phyloP scores from a whole-genome alignment of 805 yeast genomes.

The Saturnispora zaruensis region DNA sequence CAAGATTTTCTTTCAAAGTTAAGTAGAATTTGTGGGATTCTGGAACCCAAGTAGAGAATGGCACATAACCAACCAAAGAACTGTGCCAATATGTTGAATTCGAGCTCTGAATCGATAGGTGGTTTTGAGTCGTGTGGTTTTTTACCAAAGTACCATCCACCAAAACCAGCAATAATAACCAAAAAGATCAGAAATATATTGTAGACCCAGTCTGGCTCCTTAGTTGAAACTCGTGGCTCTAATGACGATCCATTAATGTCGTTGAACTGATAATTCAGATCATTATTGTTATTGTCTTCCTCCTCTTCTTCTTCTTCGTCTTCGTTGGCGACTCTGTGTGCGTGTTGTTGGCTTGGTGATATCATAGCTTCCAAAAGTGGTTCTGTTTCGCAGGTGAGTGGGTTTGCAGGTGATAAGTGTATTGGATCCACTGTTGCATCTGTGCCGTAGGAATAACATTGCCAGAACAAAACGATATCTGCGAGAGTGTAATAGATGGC shows the following conservation, averaged over 20 bases:
- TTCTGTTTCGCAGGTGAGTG: slow-evolving; percentile 57
- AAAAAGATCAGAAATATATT: slow-evolving; percentile 47
- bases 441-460: slow-evolving; percentile 72
- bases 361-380: slow-evolving; percentile 50
- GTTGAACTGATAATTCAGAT: slow-evolving; percentile 20
- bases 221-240: background rate
- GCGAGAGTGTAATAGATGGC: slow-evolving; percentile 92
- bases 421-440: slow-evolving; percentile 56
- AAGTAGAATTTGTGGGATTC: slow-evolving; percentile 84
- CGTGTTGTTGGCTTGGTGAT: slow-evolving; percentile 29
- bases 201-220: slow-evolving; percentile 23
- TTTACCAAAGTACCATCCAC: slow-evolving; percentile 70
- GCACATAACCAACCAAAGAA: slow-evolving; percentile 81
- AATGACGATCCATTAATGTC: slow-evolving; percentile 22
- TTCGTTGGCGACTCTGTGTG: background rate
- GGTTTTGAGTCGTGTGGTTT: slow-evolving; percentile 25
- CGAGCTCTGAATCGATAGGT: slow-evolving; percentile 35
- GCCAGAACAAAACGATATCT: slow-evolving; percentile 74
- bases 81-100: slow-evolving; percentile 74
- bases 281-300: background rate
- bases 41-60: slow-evolving; percentile 67
- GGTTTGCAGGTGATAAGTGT: slow-evolving; percentile 85
- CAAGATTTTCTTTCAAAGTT: slow-evolving; percentile 84
- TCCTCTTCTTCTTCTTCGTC: slow-evolving; percentile 5
- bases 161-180: slow-evolving; percentile 69